A percentile compares a stretch with the other conserved stretches of the same genome.
Conservation (phyloP, 2,329 filamentous ascomycete genomes). For the Zymoseptoria passerinii region DNA sequence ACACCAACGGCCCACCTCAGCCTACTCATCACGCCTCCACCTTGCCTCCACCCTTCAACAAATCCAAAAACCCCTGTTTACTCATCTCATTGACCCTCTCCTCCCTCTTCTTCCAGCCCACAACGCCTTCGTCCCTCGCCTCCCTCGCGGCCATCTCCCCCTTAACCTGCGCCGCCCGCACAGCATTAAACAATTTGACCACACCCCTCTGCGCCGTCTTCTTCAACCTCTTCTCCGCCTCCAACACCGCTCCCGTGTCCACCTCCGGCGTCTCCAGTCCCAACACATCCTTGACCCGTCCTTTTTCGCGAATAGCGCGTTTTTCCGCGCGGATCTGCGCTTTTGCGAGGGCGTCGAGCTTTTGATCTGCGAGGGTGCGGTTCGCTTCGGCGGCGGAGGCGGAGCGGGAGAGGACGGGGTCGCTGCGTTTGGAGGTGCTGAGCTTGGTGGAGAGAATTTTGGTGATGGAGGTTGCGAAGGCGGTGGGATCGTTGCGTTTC, state of each 20-base stretch:
- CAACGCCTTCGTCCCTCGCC: constrained; percentile 60
- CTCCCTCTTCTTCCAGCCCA: constrained; percentile 72
- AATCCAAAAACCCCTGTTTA: constrained; percentile 88
- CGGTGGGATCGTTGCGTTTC: constrained; percentile 85
- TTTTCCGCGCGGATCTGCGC: constrained; percentile 74
- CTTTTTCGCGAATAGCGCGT: constrained; percentile 71
- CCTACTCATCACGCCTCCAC: background rate
- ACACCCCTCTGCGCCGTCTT: constrained; percentile 91
- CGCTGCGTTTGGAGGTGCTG: constrained; percentile 67
- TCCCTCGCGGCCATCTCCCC: constrained; percentile 67
- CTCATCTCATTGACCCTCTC: constrained; percentile 93
- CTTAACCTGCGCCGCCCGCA: constrained; percentile 84
- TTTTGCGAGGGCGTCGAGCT: constrained; percentile 73
- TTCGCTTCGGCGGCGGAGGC: constrained; percentile 64
- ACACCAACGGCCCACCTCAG: too few relatives aligned
- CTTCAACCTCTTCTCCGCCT: constrained; percentile 69
- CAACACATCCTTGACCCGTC: constrained; percentile 79
- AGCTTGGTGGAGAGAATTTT: constrained; percentile 90
- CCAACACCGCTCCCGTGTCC: constrained; percentile 47
- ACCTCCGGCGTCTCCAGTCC: constrained; percentile 47
- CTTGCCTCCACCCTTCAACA: constrained; percentile 60
- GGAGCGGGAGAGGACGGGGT: constrained; percentile 86
- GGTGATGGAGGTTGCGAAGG: constrained; percentile 85
- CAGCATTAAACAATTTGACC: constrained; percentile 92
- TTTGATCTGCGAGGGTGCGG: constrained; percentile 63